Base-by-base conservation (phyloP, 2,329 filamentous ascomycete species). In the Diaporthe helianthi region DNA sequence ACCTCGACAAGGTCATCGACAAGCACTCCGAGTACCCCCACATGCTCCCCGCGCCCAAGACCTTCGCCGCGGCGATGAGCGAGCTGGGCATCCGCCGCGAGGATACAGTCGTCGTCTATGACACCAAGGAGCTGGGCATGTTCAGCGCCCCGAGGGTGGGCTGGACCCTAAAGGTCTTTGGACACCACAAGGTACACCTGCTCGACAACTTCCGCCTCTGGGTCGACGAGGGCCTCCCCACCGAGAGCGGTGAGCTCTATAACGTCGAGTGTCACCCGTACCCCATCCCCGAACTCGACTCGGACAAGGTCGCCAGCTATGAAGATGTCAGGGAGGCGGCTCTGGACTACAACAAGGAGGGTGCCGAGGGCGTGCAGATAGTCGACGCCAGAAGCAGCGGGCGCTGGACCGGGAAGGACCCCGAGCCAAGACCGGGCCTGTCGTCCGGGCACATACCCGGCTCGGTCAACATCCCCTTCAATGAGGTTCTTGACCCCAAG, bases 201-300 rank as follows among this genome's bases (percentile, higher is more conserved):
- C 83, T 99, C 67, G 97, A 99, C 83, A 99, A 99, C 82, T 99
- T 98, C 83, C 92, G 91, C 79, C 81, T 92, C n/a, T 99, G 94
- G 93, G 90, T 95, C 1, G 92, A 95, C 41, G 86, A 97, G 76
- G 93, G 92, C 1, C 87, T 90, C 73, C 92, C 94, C 0, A 92
- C 90, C 0, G 94, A 97, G 82, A 89, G 89, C n/a, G 94, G 95
- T 64, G 83, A 92, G 78, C 80, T 92, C 65, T 90, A 89, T 79
- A 88, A 83, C 68, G 86, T 91, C 53, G 89, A 91, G 76, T 90
- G 88, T 77, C 87, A 86, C 71, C 82, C 85, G 1, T 91, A 91
- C 71, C 88, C 86, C 2, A 90, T 91, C 67, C 88, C 88, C 3
- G 83, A 89, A 76, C 81, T 90, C 67, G 84, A 88, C 60, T 72